A percentile compares a stretch with the other conserved stretches of the same genome.
Evolutionary conservation across 148 eudicot species (phyloP).

Genomic region (Rhododendron henanense): DNA sequence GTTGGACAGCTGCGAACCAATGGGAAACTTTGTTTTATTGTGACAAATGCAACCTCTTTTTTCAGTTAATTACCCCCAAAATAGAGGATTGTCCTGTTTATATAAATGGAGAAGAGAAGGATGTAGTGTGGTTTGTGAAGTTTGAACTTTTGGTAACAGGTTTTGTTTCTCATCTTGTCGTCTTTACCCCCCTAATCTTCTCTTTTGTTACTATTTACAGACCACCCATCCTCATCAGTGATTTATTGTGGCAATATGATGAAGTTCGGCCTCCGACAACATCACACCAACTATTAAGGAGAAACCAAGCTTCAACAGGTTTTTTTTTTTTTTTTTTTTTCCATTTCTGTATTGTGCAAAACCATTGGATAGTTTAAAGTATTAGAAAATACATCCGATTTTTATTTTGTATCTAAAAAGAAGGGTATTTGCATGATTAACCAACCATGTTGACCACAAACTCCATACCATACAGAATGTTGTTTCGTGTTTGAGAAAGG

Average conservation of each 20-base stretch:
- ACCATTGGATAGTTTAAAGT: neutral
- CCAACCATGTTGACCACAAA: neutral
- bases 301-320: slow-evolving; percentile 62
- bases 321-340: slow-evolving; percentile 3
- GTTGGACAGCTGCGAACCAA: neutral
- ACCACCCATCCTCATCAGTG: slow-evolving; percentile 87
- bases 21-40: neutral
- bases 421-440: neutral
- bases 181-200: neutral
- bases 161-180: neutral
- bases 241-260: slow-evolving; percentile 69
- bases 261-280: slow-evolving; percentile 39
- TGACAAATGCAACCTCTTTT: neutral
- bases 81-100: neutral
- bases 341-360: neutral
- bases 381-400: neutral
- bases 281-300: slow-evolving; percentile 48
- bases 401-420: neutral
- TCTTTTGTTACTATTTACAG: slow-evolving; percentile 36
- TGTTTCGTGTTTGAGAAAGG: neutral
- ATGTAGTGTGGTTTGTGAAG: neutral
- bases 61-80: neutral
- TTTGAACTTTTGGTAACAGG: neutral
- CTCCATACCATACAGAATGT: neutral
- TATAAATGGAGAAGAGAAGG: neutral